These are phyloP conservation scores for Asterophora lycoperdoides DNA, from an alignment of 768 basidiomycete genomes.

Conservation along the genomic window DNA sequence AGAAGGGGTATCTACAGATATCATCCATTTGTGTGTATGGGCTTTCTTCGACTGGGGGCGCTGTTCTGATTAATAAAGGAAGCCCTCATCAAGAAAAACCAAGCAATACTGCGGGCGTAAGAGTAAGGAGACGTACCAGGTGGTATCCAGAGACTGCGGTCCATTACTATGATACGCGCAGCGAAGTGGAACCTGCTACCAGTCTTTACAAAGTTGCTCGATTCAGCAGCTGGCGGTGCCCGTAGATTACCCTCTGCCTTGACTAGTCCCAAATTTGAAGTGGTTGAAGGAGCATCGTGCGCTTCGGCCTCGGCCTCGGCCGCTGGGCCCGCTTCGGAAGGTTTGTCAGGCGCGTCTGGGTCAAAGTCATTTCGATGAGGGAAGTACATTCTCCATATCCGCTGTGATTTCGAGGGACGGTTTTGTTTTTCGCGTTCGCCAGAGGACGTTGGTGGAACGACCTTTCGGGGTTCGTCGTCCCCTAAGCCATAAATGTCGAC, in stretches of 20 bases:
- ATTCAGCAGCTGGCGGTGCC: not conserved
- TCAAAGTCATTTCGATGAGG: slow-evolving; percentile 12
- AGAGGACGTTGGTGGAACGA: not conserved
- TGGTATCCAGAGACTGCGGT: slow-evolving; percentile 45
- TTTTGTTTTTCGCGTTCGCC: not conserved
- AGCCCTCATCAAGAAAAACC: not conserved
- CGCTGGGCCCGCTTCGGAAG: not conserved
- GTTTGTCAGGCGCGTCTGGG: slow-evolving; percentile 1
- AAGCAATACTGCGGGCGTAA: not conserved
- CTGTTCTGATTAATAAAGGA: slow-evolving; percentile 21
- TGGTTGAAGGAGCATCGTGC: not conserved
- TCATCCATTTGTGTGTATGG: slow-evolving; percentile 52
- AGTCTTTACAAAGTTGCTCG: not conserved
- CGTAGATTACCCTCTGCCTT: not conserved
- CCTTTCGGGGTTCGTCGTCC: not conserved
- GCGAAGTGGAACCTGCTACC: slow-evolving; percentile 45
- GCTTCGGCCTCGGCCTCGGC: not conserved
- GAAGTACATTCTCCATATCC: slow-evolving; percentile 15
- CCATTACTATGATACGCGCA: slow-evolving; percentile 43
- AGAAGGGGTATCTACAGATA: slow-evolving; percentile 48
- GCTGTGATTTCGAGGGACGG: not conserved
- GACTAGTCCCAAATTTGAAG: not conserved
- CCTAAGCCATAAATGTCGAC: slow-evolving; percentile 33
- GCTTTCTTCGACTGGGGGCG: slow-evolving; percentile 20
- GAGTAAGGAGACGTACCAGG: slow-evolving; percentile 27